Conservation (phyloP, 2,329 filamentous ascomycete species). For the Ceratocystis cacaofunesta region DNA sequence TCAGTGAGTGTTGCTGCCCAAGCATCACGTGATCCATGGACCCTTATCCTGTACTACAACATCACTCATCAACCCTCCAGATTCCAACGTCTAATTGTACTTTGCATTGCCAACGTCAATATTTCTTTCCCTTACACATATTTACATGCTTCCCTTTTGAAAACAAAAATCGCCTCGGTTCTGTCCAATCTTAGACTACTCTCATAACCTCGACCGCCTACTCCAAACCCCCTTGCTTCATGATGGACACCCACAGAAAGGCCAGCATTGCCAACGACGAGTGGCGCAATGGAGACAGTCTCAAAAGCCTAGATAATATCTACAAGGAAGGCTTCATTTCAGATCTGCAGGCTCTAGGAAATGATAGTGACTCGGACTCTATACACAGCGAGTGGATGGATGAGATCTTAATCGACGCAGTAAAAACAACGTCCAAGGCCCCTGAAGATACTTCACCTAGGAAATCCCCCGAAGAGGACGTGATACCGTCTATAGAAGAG, state of each 20-base stretch:
- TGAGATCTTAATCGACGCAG: conserved; percentile 41
- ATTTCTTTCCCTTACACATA: neutral
- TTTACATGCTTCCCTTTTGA: neutral
- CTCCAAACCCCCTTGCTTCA: neutral
- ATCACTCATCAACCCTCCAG: neutral
- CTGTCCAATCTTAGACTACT: too few species aligned
- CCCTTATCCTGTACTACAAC: neutral
- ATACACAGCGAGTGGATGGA: conserved; percentile 36
- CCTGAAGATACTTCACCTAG: neutral
- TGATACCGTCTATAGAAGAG: neutral
- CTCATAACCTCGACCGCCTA: neutral
- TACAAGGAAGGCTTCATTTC: neutral
- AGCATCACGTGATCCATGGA: neutral
- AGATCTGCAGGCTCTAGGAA: conserved; percentile 3
- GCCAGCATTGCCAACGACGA: neutral
- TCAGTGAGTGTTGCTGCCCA: neutral
- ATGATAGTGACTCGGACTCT: conserved; percentile 24
- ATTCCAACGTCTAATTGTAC: neutral
- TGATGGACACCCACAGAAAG: neutral
- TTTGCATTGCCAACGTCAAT: neutral
- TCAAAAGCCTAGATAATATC: neutral
- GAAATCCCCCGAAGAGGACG: neutral
- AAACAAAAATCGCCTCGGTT: neutral
- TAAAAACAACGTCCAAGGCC: conserved; percentile 34
- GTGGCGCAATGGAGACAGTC: neutral